A percentile compares a stretch with the other conserved stretches of the same genome.
Conservation (phyloP, 345 rosid genomes). For the Cochlearia excelsa region DNA sequence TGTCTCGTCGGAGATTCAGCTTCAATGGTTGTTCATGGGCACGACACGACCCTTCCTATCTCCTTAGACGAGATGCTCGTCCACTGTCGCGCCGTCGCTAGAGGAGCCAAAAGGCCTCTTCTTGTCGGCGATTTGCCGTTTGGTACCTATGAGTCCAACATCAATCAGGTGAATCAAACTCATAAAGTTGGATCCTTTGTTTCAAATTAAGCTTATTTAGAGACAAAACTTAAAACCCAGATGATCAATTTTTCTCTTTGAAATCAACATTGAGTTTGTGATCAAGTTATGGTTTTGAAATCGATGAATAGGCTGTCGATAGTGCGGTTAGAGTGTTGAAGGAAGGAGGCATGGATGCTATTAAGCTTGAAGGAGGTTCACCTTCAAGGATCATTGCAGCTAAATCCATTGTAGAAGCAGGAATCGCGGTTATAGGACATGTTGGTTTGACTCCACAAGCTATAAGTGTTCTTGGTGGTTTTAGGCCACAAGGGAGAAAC, state of each 20-base stretch:
- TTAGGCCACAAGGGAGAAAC: slow-evolving; percentile 87
- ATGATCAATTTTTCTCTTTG: background rate
- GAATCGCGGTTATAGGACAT: slow-evolving; percentile 95
- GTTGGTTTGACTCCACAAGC: slow-evolving; percentile 97
- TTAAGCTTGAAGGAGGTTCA: slow-evolving; percentile 90
- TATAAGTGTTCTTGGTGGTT: slow-evolving; percentile 94
- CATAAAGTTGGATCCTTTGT: background rate
- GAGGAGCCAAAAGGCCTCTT: slow-evolving; percentile 72
- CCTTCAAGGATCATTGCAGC: slow-evolving; percentile 79
- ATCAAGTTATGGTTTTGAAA: background rate
- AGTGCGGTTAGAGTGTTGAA: slow-evolving; percentile 74
- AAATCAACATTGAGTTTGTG: too few species aligned
- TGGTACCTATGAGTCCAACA: slow-evolving; percentile 78
- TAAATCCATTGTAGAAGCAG: slow-evolving; percentile 82
- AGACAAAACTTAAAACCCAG: background rate
- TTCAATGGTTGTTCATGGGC: slow-evolving; percentile 93
- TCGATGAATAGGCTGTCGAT: slow-evolving; percentile 62
- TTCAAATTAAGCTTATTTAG: slow-evolving; percentile 2
- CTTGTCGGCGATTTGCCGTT: slow-evolving; percentile 95
- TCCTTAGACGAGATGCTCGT: slow-evolving; percentile 89
- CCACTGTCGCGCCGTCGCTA: slow-evolving; percentile 84
- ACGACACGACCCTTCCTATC: slow-evolving; percentile 93
- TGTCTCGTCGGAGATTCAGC: slow-evolving; percentile 93
- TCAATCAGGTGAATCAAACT: slow-evolving; percentile 45
- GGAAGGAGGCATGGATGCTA: slow-evolving; percentile 94